Conservation (phyloP, 805 yeast species). For the Yarrowia yakushimensis region DNA sequence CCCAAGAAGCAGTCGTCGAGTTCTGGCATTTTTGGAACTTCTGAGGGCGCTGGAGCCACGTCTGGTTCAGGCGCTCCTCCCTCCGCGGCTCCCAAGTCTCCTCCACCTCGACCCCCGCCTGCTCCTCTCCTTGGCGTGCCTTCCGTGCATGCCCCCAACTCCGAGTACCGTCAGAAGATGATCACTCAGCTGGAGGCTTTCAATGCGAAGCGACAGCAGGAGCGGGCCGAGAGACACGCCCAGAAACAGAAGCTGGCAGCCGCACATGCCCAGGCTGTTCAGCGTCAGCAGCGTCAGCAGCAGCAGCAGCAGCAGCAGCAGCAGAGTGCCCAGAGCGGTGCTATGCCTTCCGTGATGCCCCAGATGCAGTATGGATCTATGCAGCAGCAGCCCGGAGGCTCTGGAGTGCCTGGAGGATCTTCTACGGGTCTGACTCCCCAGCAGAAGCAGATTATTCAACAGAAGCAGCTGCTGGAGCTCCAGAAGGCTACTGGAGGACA, state of each 20-base stretch:
- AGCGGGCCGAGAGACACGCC: constrained; percentile 9
- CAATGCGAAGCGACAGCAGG: constrained; percentile 24
- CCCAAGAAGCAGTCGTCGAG: neutral
- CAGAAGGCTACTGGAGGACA: constrained; percentile 34
- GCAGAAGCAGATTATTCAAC: constrained; percentile 28
- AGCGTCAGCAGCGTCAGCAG: constrained; percentile 31
- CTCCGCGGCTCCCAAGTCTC: constrained; percentile 31
- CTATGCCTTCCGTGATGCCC: neutral
- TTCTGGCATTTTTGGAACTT: no score
- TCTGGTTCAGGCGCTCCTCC: neutral
- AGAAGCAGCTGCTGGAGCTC: constrained; percentile 32
- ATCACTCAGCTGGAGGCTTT: constrained; percentile 18
- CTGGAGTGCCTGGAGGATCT: neutral
- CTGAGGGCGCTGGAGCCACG: no score
- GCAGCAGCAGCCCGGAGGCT: constrained; percentile 29
- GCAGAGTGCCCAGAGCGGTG: neutral
- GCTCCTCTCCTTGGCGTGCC: constrained; percentile 45
- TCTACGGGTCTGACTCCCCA: constrained; percentile 27
- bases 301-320: constrained; percentile 12
- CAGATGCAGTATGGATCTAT: constrained; percentile 10
- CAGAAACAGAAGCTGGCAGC: constrained; percentile 28
- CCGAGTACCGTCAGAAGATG: constrained; percentile 26
- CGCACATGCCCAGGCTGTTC: constrained; percentile 26
- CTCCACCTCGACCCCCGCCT: constrained; percentile 42
- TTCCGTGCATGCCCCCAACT: constrained; percentile 31